Evolutionary conservation across 257 asterid species (phyloP), one percentile per base, ranked within the genome.

Genomic region (Capsicum pubescens): DNA sequence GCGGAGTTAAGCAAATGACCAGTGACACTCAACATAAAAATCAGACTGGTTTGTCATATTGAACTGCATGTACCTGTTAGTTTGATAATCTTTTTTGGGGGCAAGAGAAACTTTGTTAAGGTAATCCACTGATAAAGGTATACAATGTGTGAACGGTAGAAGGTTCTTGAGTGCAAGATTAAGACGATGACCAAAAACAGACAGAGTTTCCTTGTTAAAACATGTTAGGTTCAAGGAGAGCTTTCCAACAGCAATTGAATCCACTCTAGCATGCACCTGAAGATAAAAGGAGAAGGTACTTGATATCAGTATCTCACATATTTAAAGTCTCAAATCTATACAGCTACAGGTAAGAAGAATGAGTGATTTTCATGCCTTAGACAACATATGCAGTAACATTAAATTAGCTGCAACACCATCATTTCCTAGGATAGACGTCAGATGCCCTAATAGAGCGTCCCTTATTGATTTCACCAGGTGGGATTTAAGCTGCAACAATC

Each of bases 401-500:
- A 92, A 93, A 66, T 94, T 91, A 87, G 99, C 98, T 87, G 97
- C 95, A 84, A 96, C 83, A 80, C 91, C 83, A 85, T 96, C 99
- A 84, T 92, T 89, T 84, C 98, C 99, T 76, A 96, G 97, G 87
- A 92, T 89, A 83, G 89, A 83, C 16, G 97, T 90, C 57, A 96
- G 92, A 90, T 94, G 92, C 32, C 91, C 88, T 71, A 93, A 78
- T 85, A 96, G 93, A 78, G 94, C 87, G 88, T 92, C 94, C 89
- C 98, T 92, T 71, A 89, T 87, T 82, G 90, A 95, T 87, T 85
- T 93, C 83, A 90, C 88, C 83, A 88, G 82, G 39, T 82, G 61
- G 46, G 95, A 77, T 80, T 90, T 91, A 63, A 87, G 85, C 98
- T 96, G 93, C 85, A 66, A 66, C 81, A 85, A 60, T 50, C 61